Percentiles rank a stretch among this genome's conserved stretches.
Conservation (phyloP, 2,329 filamentous ascomycete genomes). For the Fusarium buharicum region DNA sequence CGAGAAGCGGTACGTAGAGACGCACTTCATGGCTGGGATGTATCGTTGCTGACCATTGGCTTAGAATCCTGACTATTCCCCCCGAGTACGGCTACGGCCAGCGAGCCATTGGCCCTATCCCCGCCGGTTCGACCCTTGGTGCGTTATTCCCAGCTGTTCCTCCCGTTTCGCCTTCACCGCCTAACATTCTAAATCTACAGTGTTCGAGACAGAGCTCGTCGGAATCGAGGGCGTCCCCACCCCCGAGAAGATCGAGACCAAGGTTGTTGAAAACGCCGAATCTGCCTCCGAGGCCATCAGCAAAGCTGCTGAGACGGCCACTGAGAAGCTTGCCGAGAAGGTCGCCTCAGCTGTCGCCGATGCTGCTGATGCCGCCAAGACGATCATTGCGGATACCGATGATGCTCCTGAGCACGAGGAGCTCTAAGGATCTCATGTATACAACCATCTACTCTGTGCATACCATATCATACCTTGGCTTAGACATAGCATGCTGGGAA, state of each 20-base stretch:
- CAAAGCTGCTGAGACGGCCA: slow-evolving; percentile 51
- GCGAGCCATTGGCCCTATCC: slow-evolving; percentile 81
- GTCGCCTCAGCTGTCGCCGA: slow-evolving; percentile 58
- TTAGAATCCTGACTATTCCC: slow-evolving; percentile 85
- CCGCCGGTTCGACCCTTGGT: slow-evolving; percentile 80
- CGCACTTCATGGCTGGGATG: slow-evolving; percentile 2
- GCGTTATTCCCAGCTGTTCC: slow-evolving; percentile 47
- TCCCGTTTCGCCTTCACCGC: slow-evolving; percentile 10
- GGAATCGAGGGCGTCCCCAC: slow-evolving; percentile 77
- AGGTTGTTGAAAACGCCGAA: slow-evolving; percentile 43
- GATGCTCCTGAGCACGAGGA: slow-evolving; percentile 69
- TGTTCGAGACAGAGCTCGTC: slow-evolving; percentile 93
- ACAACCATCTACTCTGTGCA: slow-evolving; percentile 24
- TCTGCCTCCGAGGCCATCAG: slow-evolving; percentile 42
- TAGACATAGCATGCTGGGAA: slow-evolving; percentile 11
- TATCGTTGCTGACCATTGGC: slow-evolving; percentile 24
- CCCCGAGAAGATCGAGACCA: slow-evolving; percentile 51
- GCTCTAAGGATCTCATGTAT: slow-evolving; percentile 54
- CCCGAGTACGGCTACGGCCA: slow-evolving; percentile 86
- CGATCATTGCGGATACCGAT: slow-evolving; percentile 64
- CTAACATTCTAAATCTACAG: slow-evolving; percentile 52
- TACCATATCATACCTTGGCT: slow-evolving; percentile 9
- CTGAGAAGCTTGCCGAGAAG: slow-evolving; percentile 56
- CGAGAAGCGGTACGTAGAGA: slow-evolving; percentile 73
- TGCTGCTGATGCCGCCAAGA: slow-evolving; percentile 64